Evolutionary conservation across 306 rosid genomes (phyloP).

Genomic region (Glycine tomentella): DNA sequence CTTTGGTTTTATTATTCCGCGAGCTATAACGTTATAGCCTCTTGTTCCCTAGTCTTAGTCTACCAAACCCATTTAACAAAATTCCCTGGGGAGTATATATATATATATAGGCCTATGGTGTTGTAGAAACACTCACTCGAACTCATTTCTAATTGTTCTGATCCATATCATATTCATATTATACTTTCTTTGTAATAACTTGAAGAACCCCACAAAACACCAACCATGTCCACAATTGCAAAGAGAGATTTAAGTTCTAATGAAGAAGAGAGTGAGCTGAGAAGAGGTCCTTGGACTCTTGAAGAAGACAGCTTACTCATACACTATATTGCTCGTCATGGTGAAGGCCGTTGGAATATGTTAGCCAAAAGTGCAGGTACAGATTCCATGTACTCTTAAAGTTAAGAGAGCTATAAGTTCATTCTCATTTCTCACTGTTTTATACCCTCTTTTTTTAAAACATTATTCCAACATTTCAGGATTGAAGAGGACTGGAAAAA

Average conservation of each 20-base stretch:
- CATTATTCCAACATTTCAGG: constrained; percentile 58
- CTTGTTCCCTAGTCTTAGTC: constrained; percentile 31
- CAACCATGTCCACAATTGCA: constrained; percentile 62
- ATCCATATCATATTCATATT: constrained; percentile 37
- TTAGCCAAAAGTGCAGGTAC: constrained; percentile 90
- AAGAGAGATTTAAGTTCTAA: constrained; percentile 51
- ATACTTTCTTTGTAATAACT: constrained; percentile 11
- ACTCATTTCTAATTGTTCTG: constrained; percentile 40
- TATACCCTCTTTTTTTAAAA: neutral
- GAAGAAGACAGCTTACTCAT: constrained; percentile 91
- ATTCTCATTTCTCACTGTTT: constrained; percentile 19
- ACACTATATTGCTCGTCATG: constrained; percentile 83
- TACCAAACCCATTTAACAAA: constrained; percentile 50
- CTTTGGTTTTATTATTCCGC: constrained; percentile 47
- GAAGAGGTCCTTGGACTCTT: constrained; percentile 97
- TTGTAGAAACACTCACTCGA: constrained; percentile 48
- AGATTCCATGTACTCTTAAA: constrained; percentile 6
- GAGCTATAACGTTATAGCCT: constrained; percentile 47
- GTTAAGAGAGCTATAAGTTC: constrained; percentile 27
- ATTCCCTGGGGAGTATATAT: constrained; percentile 47
- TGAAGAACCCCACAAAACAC: neutral
- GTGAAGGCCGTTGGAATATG: constrained; percentile 95
- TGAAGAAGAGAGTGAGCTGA: constrained; percentile 66
- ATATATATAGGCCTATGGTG: constrained; percentile 29
- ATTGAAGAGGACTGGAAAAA: constrained; percentile 93